phyloP scores from a whole-genome alignment of 2,329 filamentous ascomycete species.

The Aspergillus piperis region DNA sequence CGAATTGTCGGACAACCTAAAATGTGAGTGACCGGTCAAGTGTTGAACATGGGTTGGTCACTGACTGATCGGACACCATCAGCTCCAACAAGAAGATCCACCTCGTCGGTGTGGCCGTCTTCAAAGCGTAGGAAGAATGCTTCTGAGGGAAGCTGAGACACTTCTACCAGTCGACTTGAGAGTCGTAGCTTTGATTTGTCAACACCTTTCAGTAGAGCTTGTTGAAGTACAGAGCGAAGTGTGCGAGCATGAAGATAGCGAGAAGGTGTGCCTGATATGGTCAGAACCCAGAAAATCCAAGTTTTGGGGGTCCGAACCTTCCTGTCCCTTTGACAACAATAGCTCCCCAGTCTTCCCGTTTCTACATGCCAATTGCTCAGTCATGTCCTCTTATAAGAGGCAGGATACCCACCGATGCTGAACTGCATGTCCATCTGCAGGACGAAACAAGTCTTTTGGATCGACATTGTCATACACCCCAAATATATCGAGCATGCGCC shows the following conservation, averaged over 20 bases:
- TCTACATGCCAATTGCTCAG: not conserved
- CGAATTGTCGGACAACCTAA: slow-evolving; percentile 15
- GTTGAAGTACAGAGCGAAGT: slow-evolving; percentile 15
- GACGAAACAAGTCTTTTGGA: slow-evolving; percentile 8
- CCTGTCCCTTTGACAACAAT: slow-evolving; percentile 7
- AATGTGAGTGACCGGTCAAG: rapidly evolving
- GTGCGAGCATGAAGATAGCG: slow-evolving; percentile 14
- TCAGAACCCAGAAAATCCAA: too few relatives aligned
- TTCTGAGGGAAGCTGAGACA: not conserved
- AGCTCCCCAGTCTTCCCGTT: slow-evolving; percentile 18
- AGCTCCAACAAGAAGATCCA: slow-evolving; percentile 16
- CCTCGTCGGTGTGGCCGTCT: slow-evolving; percentile 9
- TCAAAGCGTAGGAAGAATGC: slow-evolving; percentile 9
- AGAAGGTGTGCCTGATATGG: slow-evolving; percentile 6
- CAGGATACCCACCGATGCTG: slow-evolving; percentile 13
- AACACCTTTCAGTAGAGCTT: slow-evolving; percentile 6
- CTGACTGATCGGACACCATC: slow-evolving; percentile 19
- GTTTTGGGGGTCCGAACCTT: not conserved
- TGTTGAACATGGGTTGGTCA: not conserved
- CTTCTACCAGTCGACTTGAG: slow-evolving; percentile 5
- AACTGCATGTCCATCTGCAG: slow-evolving; percentile 13
- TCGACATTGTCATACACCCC: slow-evolving; percentile 15
- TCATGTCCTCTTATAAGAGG: too few relatives aligned
- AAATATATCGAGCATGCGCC: slow-evolving; percentile 17
- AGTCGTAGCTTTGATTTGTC: slow-evolving; percentile 7